Base-by-base conservation (phyloP, 306 rosid genomes). In the Coriaria nepalensis region DNA sequence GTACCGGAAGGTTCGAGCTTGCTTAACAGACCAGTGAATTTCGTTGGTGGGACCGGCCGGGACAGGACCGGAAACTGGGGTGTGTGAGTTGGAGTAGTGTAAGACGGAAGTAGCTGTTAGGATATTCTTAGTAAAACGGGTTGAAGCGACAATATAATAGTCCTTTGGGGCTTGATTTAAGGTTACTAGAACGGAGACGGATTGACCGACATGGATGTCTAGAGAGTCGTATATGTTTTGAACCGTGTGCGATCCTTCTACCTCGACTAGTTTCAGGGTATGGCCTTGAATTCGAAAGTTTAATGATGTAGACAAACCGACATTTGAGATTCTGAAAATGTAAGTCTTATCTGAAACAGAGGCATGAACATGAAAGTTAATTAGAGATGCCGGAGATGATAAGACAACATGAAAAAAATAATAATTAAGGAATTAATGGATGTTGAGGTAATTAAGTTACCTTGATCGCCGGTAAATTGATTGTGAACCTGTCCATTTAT, bases 181-280 rank as follows among this genome's bases (percentile, higher is more conserved):
- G 74, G 85, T 75, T 36, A 90, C 96, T 34, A 90, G 59, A 47
- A 85, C 81, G 4, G 93, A 13, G 41, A 90, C 41, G 6, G 96
- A 85, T 80, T 90, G 98, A 5, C 96, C 98, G 60, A 90, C 93
- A 64, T 90, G 98, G 6, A 90, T 79, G 47, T 90, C 98, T 44
- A 90, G 95, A 2, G 95, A 81, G 67, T 90, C 87, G 4, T 90
- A 90, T 9, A 49, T 5, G 61, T 75, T 82, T 66, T 90, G 98
- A 37, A 82, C 7, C 13, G 78, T 64, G 62, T 90, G 98, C 33
- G 98, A 85, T 53, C 98, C 98, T 80, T 90, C 98, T 34, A 80
- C 78, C 65, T 90, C 98, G 15, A 85, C 85, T 49, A 90, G 53
- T 69, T 85, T 90, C 66, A 90, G 11, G 40, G 14, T 44, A 61